Evolutionary conservation across 2,329 filamentous ascomycete genomes (phyloP), one percentile per base, ranked within the genome.

Genomic region (Alternaria tenuissima): DNA sequence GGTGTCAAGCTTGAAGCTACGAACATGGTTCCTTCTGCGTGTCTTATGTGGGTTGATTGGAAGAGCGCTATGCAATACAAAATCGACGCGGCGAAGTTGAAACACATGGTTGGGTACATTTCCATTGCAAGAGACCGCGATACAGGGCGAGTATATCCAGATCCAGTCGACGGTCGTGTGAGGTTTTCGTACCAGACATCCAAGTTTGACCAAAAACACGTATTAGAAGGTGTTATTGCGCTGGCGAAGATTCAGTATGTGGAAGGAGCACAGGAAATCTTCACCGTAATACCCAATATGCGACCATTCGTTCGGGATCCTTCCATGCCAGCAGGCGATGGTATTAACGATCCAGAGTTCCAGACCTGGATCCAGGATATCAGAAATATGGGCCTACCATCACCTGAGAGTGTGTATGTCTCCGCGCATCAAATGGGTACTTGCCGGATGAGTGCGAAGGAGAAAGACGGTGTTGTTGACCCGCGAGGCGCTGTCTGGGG

Each of bases 401-500:
- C 78, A 1, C 85, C 86, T 0, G 80, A 83, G 30, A 81, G 83
- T 22, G 75, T 80, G n/a, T 91, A 87, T 69, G 79, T 83, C 30
- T 90, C 88, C n/a, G 91, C 91, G 18, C 91, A 94, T 77, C 91
- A 94, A 80, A 94, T 94, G 91, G 89, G 91, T 22, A 87, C 87
- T 9, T 92, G 89, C 70, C 83, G 90, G 3, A 94, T 94, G 91
- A 87, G 87, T 60, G 81, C 81, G 1, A 69, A 55, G 26, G 69
- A 77, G 38, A 73, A 68, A 51, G 78, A 75, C n/a, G 79, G 81
- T 22, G 82, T 81, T 8, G 80, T 84, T 5, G 81, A 83, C 67
- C 69, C 76, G 0, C 61, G 72, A 18, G 82, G 82, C 0, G 62
- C 65, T 41, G 81, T 92, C 7, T 94, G 90, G 89, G 90, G 86